Conservation (phyloP, 345 rosid species). For the Dipteronia sinensis region DNA sequence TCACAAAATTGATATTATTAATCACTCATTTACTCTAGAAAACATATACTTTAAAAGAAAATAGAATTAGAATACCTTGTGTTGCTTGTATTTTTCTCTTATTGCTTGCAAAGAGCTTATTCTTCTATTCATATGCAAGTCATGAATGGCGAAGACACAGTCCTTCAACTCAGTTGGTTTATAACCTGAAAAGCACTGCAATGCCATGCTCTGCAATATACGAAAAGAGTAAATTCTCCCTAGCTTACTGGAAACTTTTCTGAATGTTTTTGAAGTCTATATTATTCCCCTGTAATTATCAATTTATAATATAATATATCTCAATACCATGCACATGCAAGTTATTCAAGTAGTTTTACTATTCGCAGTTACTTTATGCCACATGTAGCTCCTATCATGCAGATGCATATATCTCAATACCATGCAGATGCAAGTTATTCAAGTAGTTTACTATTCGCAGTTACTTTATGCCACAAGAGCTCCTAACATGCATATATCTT, state of each 20-base stretch:
- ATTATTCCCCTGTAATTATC: neutral
- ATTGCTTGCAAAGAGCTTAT: conserved; percentile 44
- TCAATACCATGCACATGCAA: neutral
- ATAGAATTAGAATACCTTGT: conserved; percentile 42
- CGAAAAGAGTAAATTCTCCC: neutral
- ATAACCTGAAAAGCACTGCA: conserved; percentile 53
- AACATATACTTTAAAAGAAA: neutral
- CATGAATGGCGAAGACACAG: conserved; percentile 51
- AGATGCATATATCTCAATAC: neutral
- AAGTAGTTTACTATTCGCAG: neutral
- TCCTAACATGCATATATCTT: neutral
- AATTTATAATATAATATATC: neutral
- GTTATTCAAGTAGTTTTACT: neutral
- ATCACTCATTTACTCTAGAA: too few species aligned
- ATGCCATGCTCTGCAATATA: conserved; percentile 34
- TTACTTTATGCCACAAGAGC: neutral
- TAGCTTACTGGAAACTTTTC: neutral
- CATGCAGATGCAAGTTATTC: neutral
- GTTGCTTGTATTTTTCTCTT: conserved; percentile 57
- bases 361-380: neutral
- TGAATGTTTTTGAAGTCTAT: neutral
- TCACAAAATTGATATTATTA: neutral
- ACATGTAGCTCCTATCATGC: neutral
- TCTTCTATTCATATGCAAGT: conserved; percentile 48
- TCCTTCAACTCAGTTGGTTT: conserved; percentile 51